These are phyloP conservation scores for Kwoniella shandongensis DNA, from an alignment of 768 basidiomycete species.

Conservation along the genomic window DNA sequence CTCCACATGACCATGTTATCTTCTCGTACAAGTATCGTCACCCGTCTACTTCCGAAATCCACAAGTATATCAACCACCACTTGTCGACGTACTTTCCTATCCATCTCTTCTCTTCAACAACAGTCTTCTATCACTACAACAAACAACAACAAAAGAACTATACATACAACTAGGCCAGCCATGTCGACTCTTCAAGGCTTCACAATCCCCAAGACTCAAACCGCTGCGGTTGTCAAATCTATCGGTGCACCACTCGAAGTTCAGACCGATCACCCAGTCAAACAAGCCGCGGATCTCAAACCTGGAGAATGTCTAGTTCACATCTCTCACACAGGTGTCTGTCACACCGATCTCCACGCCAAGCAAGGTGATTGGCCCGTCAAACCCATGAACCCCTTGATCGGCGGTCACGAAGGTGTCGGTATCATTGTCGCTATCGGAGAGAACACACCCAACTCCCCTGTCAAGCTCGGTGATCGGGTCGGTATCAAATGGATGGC, in stretches of 20 bases:
- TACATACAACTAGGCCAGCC: slow-evolving; percentile 1
- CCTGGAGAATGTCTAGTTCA: slow-evolving; percentile 60
- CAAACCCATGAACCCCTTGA: slow-evolving; percentile 33
- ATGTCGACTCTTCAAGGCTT: slow-evolving; percentile 19
- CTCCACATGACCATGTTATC: slow-evolving; percentile 2
- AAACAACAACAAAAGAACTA: not conserved
- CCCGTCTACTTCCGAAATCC: slow-evolving; percentile 20
- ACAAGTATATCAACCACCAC: slow-evolving; percentile 11
- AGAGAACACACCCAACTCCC: slow-evolving; percentile 61
- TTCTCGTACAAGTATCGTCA: slow-evolving; percentile 6
- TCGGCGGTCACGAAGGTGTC: slow-evolving; percentile 72
- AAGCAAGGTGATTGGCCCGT: slow-evolving; percentile 78
- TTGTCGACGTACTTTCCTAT: not conserved
- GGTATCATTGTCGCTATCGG: slow-evolving; percentile 79
- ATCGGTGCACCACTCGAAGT: slow-evolving; percentile 11
- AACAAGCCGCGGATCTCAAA: slow-evolving; percentile 18
- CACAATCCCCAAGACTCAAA: slow-evolving; percentile 20
- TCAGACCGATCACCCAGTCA: slow-evolving; percentile 14
- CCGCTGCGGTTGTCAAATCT: slow-evolving; percentile 10
- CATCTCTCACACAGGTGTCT: slow-evolving; percentile 76
- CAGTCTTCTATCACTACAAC: no score
- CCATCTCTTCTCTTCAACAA: not conserved
- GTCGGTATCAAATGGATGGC: slow-evolving; percentile 72
- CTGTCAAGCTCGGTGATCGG: slow-evolving; percentile 61
- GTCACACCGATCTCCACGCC: slow-evolving; percentile 75